These are phyloP conservation scores for Rhizophora apiculata DNA, from an alignment of 345 rosid genomes.

Conservation along the genomic window DNA sequence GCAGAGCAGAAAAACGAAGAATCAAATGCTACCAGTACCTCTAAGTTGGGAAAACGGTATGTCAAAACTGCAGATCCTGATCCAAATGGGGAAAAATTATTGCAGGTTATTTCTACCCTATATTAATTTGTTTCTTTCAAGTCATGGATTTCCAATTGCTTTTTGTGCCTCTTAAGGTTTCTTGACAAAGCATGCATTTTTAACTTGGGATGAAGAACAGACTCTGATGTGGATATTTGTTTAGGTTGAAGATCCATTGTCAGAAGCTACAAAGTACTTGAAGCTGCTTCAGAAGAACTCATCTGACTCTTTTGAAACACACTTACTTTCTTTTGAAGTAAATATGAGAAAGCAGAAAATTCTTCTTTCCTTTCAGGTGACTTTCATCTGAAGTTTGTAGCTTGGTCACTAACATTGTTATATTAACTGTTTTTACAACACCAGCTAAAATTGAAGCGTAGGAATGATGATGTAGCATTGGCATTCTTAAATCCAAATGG, in stretches of 20 bases:
- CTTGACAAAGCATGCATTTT: constrained; percentile 4
- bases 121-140: not conserved
- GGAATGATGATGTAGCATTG: not conserved
- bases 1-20: constrained; percentile 88
- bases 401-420: not conserved
- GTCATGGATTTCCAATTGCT: not conserved
- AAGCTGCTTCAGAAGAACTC: constrained; percentile 89
- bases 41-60: constrained; percentile 84
- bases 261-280: constrained; percentile 90
- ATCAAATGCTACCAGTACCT: constrained; percentile 55
- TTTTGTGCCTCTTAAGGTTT: constrained; percentile 2
- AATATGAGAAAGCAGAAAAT: constrained; percentile 88
- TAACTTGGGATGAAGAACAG: constrained; percentile 10
- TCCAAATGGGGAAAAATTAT: constrained; percentile 83
- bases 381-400: not conserved
- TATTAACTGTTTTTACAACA: not conserved
- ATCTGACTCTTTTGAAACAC: constrained; percentile 78
- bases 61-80: constrained; percentile 93
- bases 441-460: not conserved
- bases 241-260: constrained; percentile 87
- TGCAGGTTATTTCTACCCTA: constrained; percentile 59
- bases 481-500: not conserved
- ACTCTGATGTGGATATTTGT: constrained; percentile 13
- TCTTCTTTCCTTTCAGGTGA: constrained; percentile 93
- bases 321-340: constrained; percentile 92